These are phyloP conservation scores for Pseudevernia furfuracea DNA, from an alignment of 495 filamentous ascomycete genomes.

Conservation along the genomic window DNA sequence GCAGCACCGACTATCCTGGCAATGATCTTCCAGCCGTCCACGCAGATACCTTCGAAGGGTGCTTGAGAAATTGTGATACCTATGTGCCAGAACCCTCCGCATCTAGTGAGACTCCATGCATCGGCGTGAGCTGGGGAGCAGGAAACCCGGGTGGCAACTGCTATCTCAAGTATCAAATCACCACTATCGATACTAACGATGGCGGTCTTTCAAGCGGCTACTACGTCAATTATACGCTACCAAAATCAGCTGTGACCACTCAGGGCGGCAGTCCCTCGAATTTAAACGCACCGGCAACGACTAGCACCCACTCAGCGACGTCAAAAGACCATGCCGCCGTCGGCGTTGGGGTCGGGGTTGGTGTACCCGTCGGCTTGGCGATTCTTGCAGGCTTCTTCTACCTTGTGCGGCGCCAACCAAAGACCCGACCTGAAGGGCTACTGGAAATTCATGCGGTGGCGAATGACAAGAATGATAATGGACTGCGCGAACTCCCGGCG, in stretches of 20 bases:
- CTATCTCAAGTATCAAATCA: neutral
- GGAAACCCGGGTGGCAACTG: neutral
- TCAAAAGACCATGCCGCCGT: neutral
- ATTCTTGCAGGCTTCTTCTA: neutral
- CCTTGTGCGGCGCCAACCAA: neutral
- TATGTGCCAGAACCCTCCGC: neutral
- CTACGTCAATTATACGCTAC: neutral
- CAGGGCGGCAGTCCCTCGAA: neutral
- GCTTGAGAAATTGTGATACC: neutral
- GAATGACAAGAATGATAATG: neutral
- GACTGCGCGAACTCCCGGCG: neutral
- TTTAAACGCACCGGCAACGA: neutral
- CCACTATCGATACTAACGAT: neutral
- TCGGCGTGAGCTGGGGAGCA: neutral
- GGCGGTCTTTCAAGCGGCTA: neutral
- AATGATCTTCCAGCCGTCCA: constrained; percentile 1
- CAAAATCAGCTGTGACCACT: neutral
- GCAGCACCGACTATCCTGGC: neutral
- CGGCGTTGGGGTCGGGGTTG: neutral
- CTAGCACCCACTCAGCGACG: neutral
- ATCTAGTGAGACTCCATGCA: neutral
- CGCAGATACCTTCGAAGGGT: constrained; percentile 2
- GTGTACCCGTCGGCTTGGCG: neutral
- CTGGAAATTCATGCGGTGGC: neutral
- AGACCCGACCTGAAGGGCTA: neutral